phyloP scores from a whole-genome alignment of 1,284 basidiomycete genomes.

The Malassezia brasiliensis region DNA sequence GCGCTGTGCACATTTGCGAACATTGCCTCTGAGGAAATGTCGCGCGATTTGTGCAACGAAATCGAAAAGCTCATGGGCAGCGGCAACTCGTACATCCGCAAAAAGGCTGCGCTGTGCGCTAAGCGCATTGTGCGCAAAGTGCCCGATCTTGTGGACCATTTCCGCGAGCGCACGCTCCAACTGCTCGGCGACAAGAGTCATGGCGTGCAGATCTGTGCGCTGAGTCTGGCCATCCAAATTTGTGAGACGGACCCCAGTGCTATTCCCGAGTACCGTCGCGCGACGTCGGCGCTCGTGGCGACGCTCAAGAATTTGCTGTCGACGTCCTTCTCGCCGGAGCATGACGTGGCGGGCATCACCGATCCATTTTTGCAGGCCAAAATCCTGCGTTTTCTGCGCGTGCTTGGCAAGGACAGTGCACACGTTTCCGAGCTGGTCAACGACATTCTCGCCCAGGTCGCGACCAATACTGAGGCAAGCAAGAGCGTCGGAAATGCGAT shows the following conservation, averaged over 20 bases:
- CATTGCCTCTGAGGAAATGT: conserved; percentile 73
- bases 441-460: conserved; percentile 95
- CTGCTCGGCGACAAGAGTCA: conserved; percentile 93
- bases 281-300: conserved; percentile 71
- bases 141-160: conserved; percentile 90
- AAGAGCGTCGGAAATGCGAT: conserved; percentile 99
- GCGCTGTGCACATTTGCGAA: conserved; percentile 98
- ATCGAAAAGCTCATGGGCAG: conserved; percentile 94
- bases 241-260: conserved; percentile 67
- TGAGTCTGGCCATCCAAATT: conserved; percentile 92
- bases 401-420: conserved; percentile 75
- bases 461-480: conserved; percentile 92
- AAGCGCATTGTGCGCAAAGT: conserved; percentile 90
- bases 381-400: conserved; percentile 78
- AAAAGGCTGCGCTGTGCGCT: conserved; percentile 97
- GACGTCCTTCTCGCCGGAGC: conserved; percentile 95
- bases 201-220: conserved; percentile 83
- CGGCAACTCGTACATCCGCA: conserved; percentile 96
- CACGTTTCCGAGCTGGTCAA: conserved; percentile 91
- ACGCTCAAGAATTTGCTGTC: conserved; percentile 91
- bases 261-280: conserved; percentile 78
- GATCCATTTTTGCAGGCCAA: conserved; percentile 98
- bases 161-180: conserved; percentile 74
- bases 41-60: conserved; percentile 54
- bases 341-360: conserved; percentile 98